A percentile compares a stretch with the other conserved stretches of the same genome.
Conservation (phyloP, 2,329 filamentous ascomycete genomes). For the Onygenales sp. region DNA sequence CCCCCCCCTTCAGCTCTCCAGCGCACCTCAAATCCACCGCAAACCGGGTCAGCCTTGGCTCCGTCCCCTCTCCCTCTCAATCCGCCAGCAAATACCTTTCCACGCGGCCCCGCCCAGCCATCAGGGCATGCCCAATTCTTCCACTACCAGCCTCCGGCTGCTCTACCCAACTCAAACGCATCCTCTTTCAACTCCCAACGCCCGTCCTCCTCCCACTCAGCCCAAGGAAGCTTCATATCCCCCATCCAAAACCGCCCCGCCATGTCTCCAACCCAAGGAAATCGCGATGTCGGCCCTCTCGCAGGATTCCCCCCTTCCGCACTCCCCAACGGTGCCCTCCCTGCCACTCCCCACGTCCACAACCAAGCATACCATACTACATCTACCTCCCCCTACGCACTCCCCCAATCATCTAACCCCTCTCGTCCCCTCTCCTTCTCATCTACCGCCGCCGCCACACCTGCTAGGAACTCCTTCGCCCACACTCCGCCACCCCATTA, state of each 20-base stretch:
- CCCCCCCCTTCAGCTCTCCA: not conserved
- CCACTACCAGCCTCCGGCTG: constrained; percentile 8
- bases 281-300: constrained; percentile 38
- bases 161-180: not conserved
- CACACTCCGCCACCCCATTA: constrained; percentile 21
- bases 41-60: not conserved
- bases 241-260: constrained; percentile 37
- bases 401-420: constrained; percentile 20
- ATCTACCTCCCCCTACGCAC: constrained; percentile 6
- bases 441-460: constrained; percentile 17
- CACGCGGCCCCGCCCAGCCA: not conserved
- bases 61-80: not conserved
- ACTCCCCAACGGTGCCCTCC: constrained; percentile 19
- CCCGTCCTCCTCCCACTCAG: constrained; percentile 34
- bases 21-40: not conserved
- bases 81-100: not conserved
- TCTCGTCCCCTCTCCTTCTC: constrained; percentile 23
- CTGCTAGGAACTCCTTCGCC: constrained; percentile 23
- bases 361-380: constrained; percentile 2
- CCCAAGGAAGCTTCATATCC: constrained; percentile 24
- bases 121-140: constrained; percentile 3
- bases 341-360: constrained; percentile 20
- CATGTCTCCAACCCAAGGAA: constrained; percentile 41
- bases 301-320: constrained; percentile 31
- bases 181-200: constrained; percentile 25